Evolutionary conservation across 2,329 filamentous ascomycete genomes (phyloP).

Genomic region (Fusarium humuli): DNA sequence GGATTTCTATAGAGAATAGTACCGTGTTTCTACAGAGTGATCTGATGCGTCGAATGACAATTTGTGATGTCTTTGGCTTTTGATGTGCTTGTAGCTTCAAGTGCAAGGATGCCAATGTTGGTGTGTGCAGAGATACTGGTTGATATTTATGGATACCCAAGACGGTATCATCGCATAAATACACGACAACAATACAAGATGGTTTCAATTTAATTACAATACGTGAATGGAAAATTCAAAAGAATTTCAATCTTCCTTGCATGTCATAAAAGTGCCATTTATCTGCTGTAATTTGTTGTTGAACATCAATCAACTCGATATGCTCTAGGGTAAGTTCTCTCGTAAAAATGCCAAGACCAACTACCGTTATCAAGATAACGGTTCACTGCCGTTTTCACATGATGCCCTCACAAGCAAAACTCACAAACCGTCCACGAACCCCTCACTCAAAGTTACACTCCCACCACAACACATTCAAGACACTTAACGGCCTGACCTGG

Average conservation of each 20-base stretch:
- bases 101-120: too few relatives aligned
- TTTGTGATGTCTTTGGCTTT: background rate
- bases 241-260: too few relatives aligned
- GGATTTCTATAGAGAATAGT: background rate
- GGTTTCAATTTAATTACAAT: too few relatives aligned
- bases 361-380: slow-evolving; percentile 18
- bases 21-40: background rate
- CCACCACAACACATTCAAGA: background rate
- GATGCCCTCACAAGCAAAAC: background rate
- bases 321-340: slow-evolving; percentile 8
- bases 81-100: too few relatives aligned
- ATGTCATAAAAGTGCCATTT: too few relatives aligned
- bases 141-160: too few relatives aligned
- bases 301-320: rapidly evolving
- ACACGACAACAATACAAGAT: too few relatives aligned
- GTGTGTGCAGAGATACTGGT: too few relatives aligned
- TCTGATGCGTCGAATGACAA: too few relatives aligned
- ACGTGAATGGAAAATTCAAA: too few relatives aligned
- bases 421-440: slow-evolving; percentile 6
- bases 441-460: slow-evolving; percentile 1
- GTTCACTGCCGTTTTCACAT: slow-evolving; percentile 12
- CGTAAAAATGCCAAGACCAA: background rate
- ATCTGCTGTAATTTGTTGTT: background rate
- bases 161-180: too few relatives aligned
- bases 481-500: slow-evolving; percentile 1